These are phyloP conservation scores for Aspergillus steynii DNA, from an alignment of 495 filamentous ascomycete species.

Conservation along the genomic window DNA sequence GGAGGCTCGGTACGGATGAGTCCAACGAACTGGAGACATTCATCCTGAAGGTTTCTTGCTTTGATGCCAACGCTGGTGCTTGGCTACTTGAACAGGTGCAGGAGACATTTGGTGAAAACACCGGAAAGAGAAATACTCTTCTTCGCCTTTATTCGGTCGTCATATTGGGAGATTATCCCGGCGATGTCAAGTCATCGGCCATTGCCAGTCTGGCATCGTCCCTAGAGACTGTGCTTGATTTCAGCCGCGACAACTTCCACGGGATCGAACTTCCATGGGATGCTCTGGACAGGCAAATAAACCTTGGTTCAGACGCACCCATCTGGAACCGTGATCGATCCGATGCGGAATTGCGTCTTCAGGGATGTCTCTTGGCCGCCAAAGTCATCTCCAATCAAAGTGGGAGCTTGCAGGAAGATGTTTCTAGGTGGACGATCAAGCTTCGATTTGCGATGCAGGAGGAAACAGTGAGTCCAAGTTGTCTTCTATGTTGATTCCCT, in stretches of 20 bases:
- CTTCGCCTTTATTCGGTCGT: constrained; percentile 32
- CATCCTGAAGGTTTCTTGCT: constrained; percentile 25
- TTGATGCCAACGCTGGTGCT: constrained; percentile 40
- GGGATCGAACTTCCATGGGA: constrained; percentile 28
- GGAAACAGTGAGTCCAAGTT: constrained; percentile 38
- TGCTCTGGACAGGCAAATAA: constrained; percentile 26
- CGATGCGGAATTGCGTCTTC: constrained; percentile 44
- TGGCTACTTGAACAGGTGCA: constrained; percentile 41
- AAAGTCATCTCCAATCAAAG: constrained; percentile 41
- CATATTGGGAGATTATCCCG: constrained; percentile 27
- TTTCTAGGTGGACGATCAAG: constrained; percentile 34
- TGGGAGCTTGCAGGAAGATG: constrained; percentile 19
- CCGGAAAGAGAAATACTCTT: constrained; percentile 25
- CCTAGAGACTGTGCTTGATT: constrained; percentile 29
- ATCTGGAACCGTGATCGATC: constrained; percentile 44
- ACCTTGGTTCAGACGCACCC: constrained; percentile 23
- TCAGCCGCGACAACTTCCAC: constrained; percentile 13
- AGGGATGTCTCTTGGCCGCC: constrained; percentile 59
- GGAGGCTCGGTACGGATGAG: constrained; percentile 22
- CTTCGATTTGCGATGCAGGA: constrained; percentile 42
- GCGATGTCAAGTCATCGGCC: constrained; percentile 34
- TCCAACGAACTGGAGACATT: constrained; percentile 24
- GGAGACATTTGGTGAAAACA: constrained; percentile 23
- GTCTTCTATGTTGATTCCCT: not conserved
- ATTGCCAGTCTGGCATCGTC: constrained; percentile 37